Conservation (phyloP, 176 grass and related monocot genomes). For the Oryza punctata region DNA sequence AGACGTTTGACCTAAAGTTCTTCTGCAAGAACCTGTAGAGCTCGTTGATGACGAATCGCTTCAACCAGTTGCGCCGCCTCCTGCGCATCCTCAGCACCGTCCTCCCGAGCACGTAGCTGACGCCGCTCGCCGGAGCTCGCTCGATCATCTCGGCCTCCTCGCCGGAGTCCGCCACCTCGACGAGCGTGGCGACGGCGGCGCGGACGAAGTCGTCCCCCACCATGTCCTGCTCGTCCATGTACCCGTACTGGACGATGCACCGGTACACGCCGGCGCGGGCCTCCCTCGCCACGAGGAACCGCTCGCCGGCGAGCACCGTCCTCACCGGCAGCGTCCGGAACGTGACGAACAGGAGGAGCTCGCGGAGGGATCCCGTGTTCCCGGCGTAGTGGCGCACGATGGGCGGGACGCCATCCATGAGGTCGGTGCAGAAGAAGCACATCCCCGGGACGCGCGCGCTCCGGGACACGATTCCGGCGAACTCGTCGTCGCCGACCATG, state of each 20-base stretch:
- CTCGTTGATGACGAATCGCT: conserved; percentile 26
- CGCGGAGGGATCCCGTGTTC: conserved; percentile 42
- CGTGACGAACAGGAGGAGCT: conserved; percentile 56
- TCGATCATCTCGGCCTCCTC: conserved; percentile 26
- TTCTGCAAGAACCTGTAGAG: conserved; percentile 58
- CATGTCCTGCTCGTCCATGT: conserved; percentile 47
- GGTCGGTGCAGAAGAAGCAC: conserved; percentile 58
- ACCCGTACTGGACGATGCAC: conserved; percentile 48
- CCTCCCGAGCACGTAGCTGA: conserved; percentile 45
- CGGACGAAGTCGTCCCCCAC: conserved; percentile 39
- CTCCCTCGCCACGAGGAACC: conserved; percentile 32
- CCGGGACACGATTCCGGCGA: conserved; percentile 3
- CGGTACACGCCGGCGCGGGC: conserved; percentile 34
- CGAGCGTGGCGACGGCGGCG: conserved; percentile 31
- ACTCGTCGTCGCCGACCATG: conserved; percentile 18
- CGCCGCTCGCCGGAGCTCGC: neutral
- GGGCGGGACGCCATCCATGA: conserved; percentile 50
- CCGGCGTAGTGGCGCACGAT: conserved; percentile 57
- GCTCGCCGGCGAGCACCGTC: conserved; percentile 41
- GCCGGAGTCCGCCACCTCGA: neutral
- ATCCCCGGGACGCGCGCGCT: conserved; percentile 25
- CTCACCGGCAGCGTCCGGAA: conserved; percentile 38
- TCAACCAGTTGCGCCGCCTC: neutral
- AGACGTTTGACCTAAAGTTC: conserved; percentile 49
- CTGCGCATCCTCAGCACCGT: conserved; percentile 37